Evolutionary conservation across 169 alveolate species (phyloP).

Genomic region (Cryptosporidium meleagridis): DNA sequence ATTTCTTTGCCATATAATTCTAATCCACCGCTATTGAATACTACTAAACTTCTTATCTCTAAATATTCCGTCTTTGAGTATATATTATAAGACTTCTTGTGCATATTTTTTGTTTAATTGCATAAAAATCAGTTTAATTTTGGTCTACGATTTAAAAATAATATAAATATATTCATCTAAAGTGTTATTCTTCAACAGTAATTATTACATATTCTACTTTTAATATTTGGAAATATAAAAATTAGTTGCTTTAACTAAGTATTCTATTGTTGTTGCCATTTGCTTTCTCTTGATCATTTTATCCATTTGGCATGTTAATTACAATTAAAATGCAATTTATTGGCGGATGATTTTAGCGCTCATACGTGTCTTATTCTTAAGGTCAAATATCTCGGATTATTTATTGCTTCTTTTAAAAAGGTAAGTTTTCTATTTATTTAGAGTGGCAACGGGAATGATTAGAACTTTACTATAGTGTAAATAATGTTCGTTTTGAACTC

Average conservation of each 20-base stretch:
- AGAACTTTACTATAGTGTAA: slow-evolving; percentile 34
- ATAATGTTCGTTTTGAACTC: slow-evolving; percentile 65
- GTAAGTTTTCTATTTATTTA: neutral
- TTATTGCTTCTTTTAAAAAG: neutral
- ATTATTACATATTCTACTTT: neutral
- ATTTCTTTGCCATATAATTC: neutral
- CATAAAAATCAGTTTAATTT: neutral
- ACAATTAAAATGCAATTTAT: neutral
- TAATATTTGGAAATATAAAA: neutral
- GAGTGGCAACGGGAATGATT: slow-evolving; percentile 39
- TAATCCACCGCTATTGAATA: slow-evolving; percentile 45
- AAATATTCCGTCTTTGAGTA: neutral
- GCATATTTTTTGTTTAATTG: neutral
- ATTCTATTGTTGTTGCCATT: neutral
- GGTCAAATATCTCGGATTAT: too few relatives aligned
- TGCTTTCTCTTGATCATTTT: neutral
- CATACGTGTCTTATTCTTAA: neutral
- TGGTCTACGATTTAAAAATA: neutral
- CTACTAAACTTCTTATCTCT: slow-evolving; percentile 5
- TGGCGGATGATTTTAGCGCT: slow-evolving; percentile 11
- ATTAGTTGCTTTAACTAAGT: neutral
- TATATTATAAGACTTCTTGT: neutral
- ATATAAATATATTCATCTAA: too few relatives aligned
- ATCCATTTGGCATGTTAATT: neutral
- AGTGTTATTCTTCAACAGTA: too few relatives aligned